Evolutionary conservation across 208 protist genomes (phyloP), one percentile per base, ranked within the genome.

Genomic region (Trypanosoma lewisi): DNA sequence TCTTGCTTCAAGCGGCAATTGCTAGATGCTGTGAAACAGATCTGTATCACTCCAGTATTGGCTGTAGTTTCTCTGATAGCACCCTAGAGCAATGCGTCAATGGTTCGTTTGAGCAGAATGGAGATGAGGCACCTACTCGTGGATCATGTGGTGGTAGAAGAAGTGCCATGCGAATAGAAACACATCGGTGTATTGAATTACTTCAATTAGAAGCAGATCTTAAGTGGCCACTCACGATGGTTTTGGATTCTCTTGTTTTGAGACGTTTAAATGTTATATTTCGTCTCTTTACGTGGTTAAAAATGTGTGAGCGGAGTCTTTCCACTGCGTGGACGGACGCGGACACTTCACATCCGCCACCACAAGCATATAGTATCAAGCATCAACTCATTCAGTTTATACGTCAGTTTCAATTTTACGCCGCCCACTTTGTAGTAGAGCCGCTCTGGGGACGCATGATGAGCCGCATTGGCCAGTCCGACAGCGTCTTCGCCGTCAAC

Each of bases 331-430:
- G 83, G 84, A 52, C 47, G n/a, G 61, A 49, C 14, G 67, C 19
- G 7, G 28, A 53, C 33, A 41, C 3, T 17, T 64, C 64, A 73
- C 25, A 65, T 83, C 36, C 67, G 73, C 31, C 66, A 64, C 48
- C 82, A 80, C 70, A 83, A 64, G 83, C 85, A 17, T 89, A 91
- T 61, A 77, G 85, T 52, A 77, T 95, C 56, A 89, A 88, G 67
- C 89, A 95, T 51, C 83, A 95, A 58, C 66, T 95, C 11, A 78
- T 83, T 49, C 89, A 95, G 52, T 92, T 95, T 63, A 65, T 95
- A 17, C 80, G 84, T 5, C 89, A 95, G 66, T 95, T 90, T 66
- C 85, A 91, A 63, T 95, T 95, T 55, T 93, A 89, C 58, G 85
- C 89, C 2, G 77, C 83, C n/a, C 89, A 93, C 45, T 89, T 93